A percentile compares a stretch with the other conserved stretches of the same genome.
phyloP scores from a whole-genome alignment of 345 rosid species.

The Carallia brachiata region DNA sequence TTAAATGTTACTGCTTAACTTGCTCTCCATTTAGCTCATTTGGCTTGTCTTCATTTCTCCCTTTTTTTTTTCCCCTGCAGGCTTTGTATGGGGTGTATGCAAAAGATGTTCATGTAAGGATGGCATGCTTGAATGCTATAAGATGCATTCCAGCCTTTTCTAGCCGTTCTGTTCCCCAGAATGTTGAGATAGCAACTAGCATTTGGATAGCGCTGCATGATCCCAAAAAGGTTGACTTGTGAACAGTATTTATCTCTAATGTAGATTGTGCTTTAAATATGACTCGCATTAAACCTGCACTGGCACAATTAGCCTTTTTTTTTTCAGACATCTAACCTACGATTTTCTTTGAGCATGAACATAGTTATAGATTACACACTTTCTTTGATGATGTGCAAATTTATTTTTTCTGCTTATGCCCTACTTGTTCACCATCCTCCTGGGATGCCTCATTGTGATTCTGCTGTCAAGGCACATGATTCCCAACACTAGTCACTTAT shows the following conservation, averaged over 20 bases:
- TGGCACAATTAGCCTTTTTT: neutral
- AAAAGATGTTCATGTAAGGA: constrained; percentile 89
- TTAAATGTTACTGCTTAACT: neutral
- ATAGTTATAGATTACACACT: too few species aligned
- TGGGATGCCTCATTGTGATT: too few species aligned
- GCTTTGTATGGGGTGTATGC: constrained; percentile 91
- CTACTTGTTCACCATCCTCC: too few species aligned
- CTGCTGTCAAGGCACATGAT: too few species aligned
- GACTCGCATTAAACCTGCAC: neutral
- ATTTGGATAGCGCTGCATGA: constrained; percentile 96
- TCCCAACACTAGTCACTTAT: too few species aligned
- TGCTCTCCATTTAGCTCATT: constrained; percentile 1
- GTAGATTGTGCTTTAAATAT: neutral
- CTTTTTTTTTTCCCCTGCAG: constrained; percentile 36
- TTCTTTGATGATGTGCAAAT: too few species aligned
- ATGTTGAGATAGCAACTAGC: constrained; percentile 75
- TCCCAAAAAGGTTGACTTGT: constrained; percentile 74
- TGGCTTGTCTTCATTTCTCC: constrained; percentile 10
- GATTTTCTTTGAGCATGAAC: neutral
- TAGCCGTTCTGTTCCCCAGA: constrained; percentile 63
- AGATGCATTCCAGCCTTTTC: constrained; percentile 91
- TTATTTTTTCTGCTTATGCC: too few species aligned
- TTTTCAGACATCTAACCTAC: too few species aligned
- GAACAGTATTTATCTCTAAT: neutral
- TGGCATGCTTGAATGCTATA: constrained; percentile 95